A percentile compares a stretch with the other conserved stretches of the same genome.
phyloP scores from a whole-genome alignment of 106 monocot species.

The Acorus gramineus region DNA sequence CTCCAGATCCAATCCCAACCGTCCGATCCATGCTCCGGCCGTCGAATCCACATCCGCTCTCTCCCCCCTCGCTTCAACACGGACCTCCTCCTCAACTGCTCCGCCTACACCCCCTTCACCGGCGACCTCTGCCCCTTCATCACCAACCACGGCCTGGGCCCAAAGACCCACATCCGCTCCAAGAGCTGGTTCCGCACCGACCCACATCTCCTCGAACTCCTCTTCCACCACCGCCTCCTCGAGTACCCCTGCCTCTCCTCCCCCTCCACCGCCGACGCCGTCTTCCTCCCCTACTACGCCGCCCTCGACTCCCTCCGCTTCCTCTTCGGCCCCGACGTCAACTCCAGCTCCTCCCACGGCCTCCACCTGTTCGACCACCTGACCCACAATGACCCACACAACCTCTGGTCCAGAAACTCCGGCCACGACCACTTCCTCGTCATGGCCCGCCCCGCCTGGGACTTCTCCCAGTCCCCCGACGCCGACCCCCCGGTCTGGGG shows the following conservation, averaged over 20 bases:
- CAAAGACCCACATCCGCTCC: slow-evolving; percentile 50
- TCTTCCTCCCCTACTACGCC: slow-evolving; percentile 75
- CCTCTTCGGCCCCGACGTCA: slow-evolving; percentile 23
- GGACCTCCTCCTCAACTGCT: slow-evolving; percentile 47
- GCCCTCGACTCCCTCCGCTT: slow-evolving; percentile 48
- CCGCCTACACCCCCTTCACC: slow-evolving; percentile 42
- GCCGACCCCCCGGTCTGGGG: slow-evolving; percentile 51
- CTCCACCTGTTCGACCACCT: slow-evolving; percentile 38
- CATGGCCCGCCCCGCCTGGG: slow-evolving; percentile 63
- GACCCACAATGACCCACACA: slow-evolving; percentile 3
- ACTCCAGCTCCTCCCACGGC: slow-evolving; percentile 51
- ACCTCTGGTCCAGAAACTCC: slow-evolving; percentile 27
- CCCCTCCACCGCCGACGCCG: slow-evolving; percentile 48
- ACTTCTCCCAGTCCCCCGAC: slow-evolving; percentile 46
- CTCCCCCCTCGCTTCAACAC: slow-evolving; percentile 60
- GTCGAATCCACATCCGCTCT: slow-evolving; percentile 59
- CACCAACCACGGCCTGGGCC: slow-evolving; percentile 62
- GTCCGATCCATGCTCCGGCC: slow-evolving; percentile 25
- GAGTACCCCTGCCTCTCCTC: slow-evolving; percentile 66
- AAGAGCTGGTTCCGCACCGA: slow-evolving; percentile 71
- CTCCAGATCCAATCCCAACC: background rate
- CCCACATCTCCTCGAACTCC: slow-evolving; percentile 50
- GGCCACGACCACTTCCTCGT: slow-evolving; percentile 81
- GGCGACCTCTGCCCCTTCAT: slow-evolving; percentile 38
- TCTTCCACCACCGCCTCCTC: slow-evolving; percentile 80